Evolutionary conservation across 2,329 filamentous ascomycete genomes (phyloP), one percentile per base, ranked within the genome.

Genomic region (Ophiostoma populinum): DNA sequence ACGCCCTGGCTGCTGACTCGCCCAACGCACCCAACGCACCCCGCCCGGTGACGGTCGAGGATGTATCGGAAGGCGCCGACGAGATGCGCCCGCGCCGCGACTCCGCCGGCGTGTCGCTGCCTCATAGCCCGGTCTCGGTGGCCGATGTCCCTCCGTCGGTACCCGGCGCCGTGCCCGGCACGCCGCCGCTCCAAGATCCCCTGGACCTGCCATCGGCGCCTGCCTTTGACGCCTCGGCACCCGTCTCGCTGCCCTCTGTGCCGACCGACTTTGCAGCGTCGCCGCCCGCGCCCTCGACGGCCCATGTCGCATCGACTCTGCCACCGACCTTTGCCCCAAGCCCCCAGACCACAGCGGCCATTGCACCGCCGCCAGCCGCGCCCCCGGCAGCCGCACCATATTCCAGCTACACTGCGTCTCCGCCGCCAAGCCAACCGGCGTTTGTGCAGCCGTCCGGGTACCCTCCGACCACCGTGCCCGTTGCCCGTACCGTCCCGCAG

Each of bases 111-210:
- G 49, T 54, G 3, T 52, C 52, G 2, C 38, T 52, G 10, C 54
- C 53, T 1, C 53, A 54, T 10, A 59, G 55, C 19, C 56, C 58
- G 9, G 51, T 49, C 12, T 55, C 55, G 5, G n/a, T n/a, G n/a
- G n/a, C n/a, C n/a, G n/a, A n/a, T n/a, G n/a, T n/a, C n/a, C n/a
- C n/a, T n/a, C n/a, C n/a, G n/a, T 34, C 32, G 3, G 50, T 48
- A 10, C 52, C 48, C 1, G 51, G 11, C 46, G 37, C 25, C 3
- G 29, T 11, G 4, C 22, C 32, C 5, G 24, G 16, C 24, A 19
- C 24, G 5, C 22, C 22, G 16, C 30, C 30, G 3, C 11, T 32
- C 2, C 6, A 32, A 7, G 30, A 32, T 8, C 28, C 28, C 6
- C 6, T 4, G 7, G n/a, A 24, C 22, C 31, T 33, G 15, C 31